These are phyloP conservation scores for Puccinia coronata DNA, from an alignment of 1,284 basidiomycete species.

Conservation along the genomic window DNA sequence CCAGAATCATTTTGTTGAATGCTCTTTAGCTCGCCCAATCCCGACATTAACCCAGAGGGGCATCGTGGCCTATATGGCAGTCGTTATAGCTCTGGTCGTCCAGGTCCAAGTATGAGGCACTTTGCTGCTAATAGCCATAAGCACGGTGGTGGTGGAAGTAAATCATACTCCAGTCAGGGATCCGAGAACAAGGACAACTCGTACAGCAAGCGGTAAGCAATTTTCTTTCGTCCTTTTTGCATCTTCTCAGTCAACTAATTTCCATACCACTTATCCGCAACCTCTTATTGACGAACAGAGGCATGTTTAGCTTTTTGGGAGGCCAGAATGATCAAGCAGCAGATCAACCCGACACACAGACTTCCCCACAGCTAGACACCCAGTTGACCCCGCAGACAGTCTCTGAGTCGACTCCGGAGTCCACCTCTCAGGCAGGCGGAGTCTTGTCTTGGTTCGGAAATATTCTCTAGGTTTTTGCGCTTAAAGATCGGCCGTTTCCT, in stretches of 20 bases:
- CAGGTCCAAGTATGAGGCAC: neutral
- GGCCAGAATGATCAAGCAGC: neutral
- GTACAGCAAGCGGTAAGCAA: neutral
- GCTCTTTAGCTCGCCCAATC: neutral
- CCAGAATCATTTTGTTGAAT: neutral
- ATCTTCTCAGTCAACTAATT: neutral
- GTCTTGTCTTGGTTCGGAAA: neutral
- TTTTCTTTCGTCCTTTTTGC: neutral
- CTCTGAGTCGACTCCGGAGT: neutral
- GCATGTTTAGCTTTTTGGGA: neutral
- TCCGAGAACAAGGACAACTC: neutral
- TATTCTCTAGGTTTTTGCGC: neutral
- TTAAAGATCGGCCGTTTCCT: no score
- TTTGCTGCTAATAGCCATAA: neutral
- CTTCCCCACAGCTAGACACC: neutral
- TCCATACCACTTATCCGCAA: neutral
- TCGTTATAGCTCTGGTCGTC: conserved; percentile 12
- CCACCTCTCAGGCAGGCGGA: neutral
- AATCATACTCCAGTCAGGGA: neutral
- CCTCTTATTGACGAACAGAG: neutral
- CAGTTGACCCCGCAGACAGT: neutral
- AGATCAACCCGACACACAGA: neutral
- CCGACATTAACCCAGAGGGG: neutral
- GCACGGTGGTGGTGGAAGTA: neutral
- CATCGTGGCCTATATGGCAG: conserved; percentile 5